Conservation (phyloP, 371 early-diverging fungal genomes). For the Saksenaea vasiformis region DNA sequence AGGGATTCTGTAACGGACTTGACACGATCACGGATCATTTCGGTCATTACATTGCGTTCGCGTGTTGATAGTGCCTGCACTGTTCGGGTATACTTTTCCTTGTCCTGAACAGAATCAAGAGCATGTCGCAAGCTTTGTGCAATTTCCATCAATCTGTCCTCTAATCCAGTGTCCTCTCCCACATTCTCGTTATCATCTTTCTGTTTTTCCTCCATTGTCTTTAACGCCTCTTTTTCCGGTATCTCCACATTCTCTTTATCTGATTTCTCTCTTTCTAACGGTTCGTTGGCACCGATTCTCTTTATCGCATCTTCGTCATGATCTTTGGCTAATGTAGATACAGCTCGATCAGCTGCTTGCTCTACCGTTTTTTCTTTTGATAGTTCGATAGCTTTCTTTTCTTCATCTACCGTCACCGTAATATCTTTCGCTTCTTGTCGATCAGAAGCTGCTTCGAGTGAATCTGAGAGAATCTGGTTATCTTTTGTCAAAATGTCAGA, state of each 20-base stretch:
- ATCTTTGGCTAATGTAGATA: no score
- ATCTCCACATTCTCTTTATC: not conserved
- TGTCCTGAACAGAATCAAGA: slow-evolving; percentile 17
- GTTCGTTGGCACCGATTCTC: not conserved
- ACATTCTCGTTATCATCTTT: slow-evolving; percentile 1
- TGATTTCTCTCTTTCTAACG: not conserved
- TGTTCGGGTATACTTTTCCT: slow-evolving; percentile 38
- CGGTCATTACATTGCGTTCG: slow-evolving; percentile 21
- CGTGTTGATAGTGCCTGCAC: slow-evolving; percentile 28
- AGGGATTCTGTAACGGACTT: slow-evolving; percentile 15
- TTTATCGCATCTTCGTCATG: no score
- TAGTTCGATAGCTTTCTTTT: not conserved
- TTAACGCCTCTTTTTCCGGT: slow-evolving; percentile 2
- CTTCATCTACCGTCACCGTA: slow-evolving; percentile 34
- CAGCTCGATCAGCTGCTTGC: no score
- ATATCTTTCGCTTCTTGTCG: slow-evolving; percentile 63
- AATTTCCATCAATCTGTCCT: slow-evolving; percentile 16
- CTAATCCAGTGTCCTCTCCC: slow-evolving; percentile 10
- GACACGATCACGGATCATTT: slow-evolving; percentile 14
- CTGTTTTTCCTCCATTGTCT: slow-evolving; percentile 16
- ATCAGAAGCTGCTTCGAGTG: slow-evolving; percentile 54
- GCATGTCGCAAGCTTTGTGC: slow-evolving; percentile 29
- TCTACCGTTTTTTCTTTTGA: no score
- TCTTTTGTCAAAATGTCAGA: no score
- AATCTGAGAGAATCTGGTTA: no score